Conservation (phyloP, 768 basidiomycete species). For the Hypholoma fasciculare region DNA sequence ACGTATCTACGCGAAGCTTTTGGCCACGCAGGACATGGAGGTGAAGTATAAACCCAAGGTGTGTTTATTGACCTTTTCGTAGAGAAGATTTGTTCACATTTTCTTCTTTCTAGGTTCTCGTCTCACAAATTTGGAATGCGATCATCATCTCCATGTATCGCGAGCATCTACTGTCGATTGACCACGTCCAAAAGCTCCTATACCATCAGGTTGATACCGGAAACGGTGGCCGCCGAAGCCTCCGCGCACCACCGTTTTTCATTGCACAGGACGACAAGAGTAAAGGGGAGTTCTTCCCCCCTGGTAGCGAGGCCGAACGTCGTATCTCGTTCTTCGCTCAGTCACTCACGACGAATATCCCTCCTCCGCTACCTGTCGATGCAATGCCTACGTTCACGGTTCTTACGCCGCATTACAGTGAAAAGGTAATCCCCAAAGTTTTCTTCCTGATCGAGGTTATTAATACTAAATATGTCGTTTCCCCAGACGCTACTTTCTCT, state of each 20-base stretch:
- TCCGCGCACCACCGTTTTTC: slow-evolving; percentile 97
- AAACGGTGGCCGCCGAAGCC: slow-evolving; percentile 81
- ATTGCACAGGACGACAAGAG: slow-evolving; percentile 91
- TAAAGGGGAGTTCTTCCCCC: slow-evolving; percentile 87
- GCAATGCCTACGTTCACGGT: slow-evolving; percentile 99
- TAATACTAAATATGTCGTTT: slow-evolving; percentile 6
- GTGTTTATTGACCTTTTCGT: slow-evolving; percentile 15
- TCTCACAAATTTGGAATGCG: slow-evolving; percentile 99
- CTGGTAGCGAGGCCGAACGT: slow-evolving; percentile 93
- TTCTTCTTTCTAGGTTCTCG: slow-evolving; percentile 68
- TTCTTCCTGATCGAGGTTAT: not conserved
- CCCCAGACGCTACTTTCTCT: slow-evolving; percentile 89
- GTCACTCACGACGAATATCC: slow-evolving; percentile 92
- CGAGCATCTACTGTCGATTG: slow-evolving; percentile 97
- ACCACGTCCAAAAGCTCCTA: slow-evolving; percentile 96
- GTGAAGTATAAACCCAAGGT: slow-evolving; percentile 99
- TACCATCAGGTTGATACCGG: slow-evolving; percentile 93
- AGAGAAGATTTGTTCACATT: not conserved
- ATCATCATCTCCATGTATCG: slow-evolving; percentile 99
- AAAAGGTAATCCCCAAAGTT: slow-evolving; percentile 63
- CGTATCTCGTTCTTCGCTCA: slow-evolving; percentile 99
- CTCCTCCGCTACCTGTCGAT: slow-evolving; percentile 92
- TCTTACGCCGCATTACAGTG: slow-evolving; percentile 96
- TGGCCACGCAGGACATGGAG: slow-evolving; percentile 95
- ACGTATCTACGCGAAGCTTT: slow-evolving; percentile 92